These are phyloP conservation scores for Mycena galericulata DNA, from an alignment of 768 basidiomycete genomes.

Conservation along the genomic window DNA sequence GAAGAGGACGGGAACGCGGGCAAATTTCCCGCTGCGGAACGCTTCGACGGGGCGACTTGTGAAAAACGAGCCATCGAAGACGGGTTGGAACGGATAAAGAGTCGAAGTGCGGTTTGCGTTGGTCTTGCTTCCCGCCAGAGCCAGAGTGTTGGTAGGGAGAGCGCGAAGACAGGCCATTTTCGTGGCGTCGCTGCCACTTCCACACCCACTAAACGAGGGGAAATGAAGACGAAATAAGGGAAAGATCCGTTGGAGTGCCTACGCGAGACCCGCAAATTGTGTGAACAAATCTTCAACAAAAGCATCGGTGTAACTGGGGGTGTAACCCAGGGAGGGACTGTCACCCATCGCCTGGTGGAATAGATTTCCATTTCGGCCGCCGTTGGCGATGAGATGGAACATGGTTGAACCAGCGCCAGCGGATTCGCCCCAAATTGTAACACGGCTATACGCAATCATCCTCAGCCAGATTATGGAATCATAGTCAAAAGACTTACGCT, in stretches of 20 bases:
- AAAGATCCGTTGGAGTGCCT: conserved; percentile 23
- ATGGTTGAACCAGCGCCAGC: conserved; percentile 57
- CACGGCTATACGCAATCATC: conserved; percentile 41
- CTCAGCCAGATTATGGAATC: too few species aligned
- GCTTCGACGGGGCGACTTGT: conserved; percentile 52
- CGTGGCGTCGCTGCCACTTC: not conserved
- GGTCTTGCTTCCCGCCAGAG: conserved; percentile 47
- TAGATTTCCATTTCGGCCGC: conserved; percentile 47
- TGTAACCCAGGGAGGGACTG: conserved; percentile 53
- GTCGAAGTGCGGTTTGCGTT: conserved; percentile 46
- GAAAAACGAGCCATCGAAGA: conserved; percentile 50
- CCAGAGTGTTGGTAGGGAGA: conserved; percentile 41
- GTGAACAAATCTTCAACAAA: conserved; percentile 51
- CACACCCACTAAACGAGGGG: conserved; percentile 33
- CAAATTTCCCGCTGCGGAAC: conserved; percentile 51
- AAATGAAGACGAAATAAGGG: too few species aligned
- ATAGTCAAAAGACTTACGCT: not conserved
- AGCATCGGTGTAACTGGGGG: conserved; percentile 46
- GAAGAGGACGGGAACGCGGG: conserved; percentile 54
- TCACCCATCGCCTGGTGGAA: conserved; percentile 59
- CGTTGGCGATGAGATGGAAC: conserved; percentile 55
- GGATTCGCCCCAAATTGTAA: conserved; percentile 57
- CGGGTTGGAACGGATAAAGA: conserved; percentile 53
- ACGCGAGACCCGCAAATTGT: conserved; percentile 53
- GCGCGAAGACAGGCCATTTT: conserved; percentile 50